Evolutionary conservation across 805 yeast genomes (phyloP).

Genomic region (Sugiyamaella valdiviana): DNA sequence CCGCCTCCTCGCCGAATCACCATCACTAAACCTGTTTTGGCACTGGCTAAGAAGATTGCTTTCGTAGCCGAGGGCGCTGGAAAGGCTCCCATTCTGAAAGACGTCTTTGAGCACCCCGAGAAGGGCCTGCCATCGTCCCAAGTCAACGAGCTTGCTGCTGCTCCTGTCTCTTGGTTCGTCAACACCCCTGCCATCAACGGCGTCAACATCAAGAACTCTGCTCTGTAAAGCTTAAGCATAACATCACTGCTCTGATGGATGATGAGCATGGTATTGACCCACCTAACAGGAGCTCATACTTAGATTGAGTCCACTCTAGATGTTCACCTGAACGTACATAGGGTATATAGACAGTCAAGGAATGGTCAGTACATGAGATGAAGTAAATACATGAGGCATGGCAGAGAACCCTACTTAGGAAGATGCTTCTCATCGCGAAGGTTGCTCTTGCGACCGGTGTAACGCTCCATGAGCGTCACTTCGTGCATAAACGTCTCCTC

Average conservation of each 20-base stretch:
- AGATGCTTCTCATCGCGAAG: conserved; percentile 2
- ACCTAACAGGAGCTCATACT: no score
- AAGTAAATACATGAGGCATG: no score
- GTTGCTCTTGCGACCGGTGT: conserved; percentile 18
- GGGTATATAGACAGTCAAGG: no score
- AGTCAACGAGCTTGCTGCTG: conserved; percentile 51
- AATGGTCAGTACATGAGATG: not conserved
- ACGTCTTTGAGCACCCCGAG: conserved; percentile 51
- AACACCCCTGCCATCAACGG: conserved; percentile 70
- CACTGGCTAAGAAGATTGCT: conserved; percentile 48
- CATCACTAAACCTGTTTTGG: conserved; percentile 71
- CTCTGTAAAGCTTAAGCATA: conserved; percentile 5
- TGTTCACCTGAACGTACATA: no score
- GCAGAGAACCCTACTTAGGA: not conserved
- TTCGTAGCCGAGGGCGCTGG: conserved; percentile 89
- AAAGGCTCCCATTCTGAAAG: conserved; percentile 64
- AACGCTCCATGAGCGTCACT: conserved; percentile 36
- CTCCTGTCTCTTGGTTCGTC: conserved; percentile 74
- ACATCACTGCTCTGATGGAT: not conserved
- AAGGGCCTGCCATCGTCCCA: conserved; percentile 55
- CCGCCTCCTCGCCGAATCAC: conserved; percentile 93
- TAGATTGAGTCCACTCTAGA: no score
- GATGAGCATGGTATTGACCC: no score
- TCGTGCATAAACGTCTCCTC: conserved; percentile 76
- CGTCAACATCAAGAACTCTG: conserved; percentile 32